Evolutionary conservation across 106 monocot genomes (phyloP).

Genomic region (Alisma plantagoaquatica): DNA sequence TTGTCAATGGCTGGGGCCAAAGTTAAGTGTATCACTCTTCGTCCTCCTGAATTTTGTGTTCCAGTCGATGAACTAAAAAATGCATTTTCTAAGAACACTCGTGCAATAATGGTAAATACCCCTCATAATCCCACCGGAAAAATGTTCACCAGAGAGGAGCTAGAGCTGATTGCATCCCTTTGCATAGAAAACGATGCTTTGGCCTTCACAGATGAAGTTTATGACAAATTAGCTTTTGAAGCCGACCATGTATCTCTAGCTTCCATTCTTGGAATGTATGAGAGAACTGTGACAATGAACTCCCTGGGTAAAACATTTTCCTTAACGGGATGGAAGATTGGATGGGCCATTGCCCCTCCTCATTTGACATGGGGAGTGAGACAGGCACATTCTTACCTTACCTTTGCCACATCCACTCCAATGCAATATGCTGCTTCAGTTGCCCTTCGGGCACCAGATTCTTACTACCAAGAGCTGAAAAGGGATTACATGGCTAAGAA

Average conservation of each 20-base stretch:
- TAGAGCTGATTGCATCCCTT: slow-evolving; percentile 65
- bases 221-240: slow-evolving; percentile 87
- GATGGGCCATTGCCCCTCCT: slow-evolving; percentile 81
- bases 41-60: slow-evolving; percentile 69
- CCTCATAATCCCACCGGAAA: slow-evolving; percentile 98
- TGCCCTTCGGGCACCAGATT: slow-evolving; percentile 60
- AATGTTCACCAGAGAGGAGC: slow-evolving; percentile 74
- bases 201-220: slow-evolving; percentile 88
- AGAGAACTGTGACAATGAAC: slow-evolving; percentile 92
- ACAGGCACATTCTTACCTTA: slow-evolving; percentile 84
- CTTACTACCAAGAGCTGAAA: slow-evolving; percentile 72
- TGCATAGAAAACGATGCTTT: slow-evolving; percentile 75
- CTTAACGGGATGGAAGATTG: slow-evolving; percentile 96
- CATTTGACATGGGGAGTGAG: slow-evolving; percentile 84
- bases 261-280: slow-evolving; percentile 77
- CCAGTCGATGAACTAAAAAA: slow-evolving; percentile 65
- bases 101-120: slow-evolving; percentile 84
- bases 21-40: slow-evolving; percentile 66
- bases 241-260: slow-evolving; percentile 75
- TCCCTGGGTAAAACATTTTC: slow-evolving; percentile 96
- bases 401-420: slow-evolving; percentile 90
- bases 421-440: slow-evolving; percentile 78
- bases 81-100: slow-evolving; percentile 46
- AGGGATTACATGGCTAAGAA: slow-evolving; percentile 77
- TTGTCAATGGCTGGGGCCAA: slow-evolving; percentile 94